A percentile compares a stretch with the other conserved stretches of the same genome.
These are phyloP conservation scores for Paramecium bursaria DNA, from an alignment of 73 alveolate species.

Conservation along the genomic window DNA sequence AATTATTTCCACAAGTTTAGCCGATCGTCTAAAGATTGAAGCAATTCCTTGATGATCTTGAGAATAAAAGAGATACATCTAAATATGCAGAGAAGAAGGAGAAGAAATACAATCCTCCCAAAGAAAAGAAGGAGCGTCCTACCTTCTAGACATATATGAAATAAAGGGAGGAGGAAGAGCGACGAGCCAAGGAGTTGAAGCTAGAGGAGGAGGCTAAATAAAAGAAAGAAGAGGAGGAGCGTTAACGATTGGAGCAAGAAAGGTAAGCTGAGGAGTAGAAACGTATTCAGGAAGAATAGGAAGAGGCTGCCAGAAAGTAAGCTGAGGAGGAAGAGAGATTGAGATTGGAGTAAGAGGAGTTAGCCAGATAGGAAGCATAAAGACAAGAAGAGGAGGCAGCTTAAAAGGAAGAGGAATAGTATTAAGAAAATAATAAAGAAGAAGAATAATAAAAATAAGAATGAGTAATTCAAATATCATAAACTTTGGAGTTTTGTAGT, in stretches of 20 bases:
- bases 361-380: not conserved
- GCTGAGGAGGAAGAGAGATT: not conserved
- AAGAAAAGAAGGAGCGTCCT: constrained; percentile 28
- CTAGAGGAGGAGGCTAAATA: constrained; percentile 6
- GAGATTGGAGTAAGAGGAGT: not conserved
- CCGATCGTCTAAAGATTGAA: constrained; percentile 12
- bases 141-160: constrained; percentile 49
- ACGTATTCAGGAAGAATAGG: constrained; percentile 19
- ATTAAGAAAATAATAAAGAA: not conserved
- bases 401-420: constrained; percentile 2
- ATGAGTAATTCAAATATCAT: no score
- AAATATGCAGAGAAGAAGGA: constrained; percentile 37
- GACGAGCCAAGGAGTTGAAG: constrained; percentile 26
- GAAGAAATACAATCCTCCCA: constrained; percentile 28
- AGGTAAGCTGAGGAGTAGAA: constrained; percentile 49
- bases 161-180: constrained; percentile 51
- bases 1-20: constrained; percentile 28
- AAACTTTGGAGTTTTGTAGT: no score
- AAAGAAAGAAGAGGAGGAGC: not conserved
- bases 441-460: no score
- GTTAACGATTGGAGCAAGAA: constrained; percentile 8
- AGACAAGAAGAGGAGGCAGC: constrained; percentile 3
- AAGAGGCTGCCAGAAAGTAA: constrained; percentile 16
- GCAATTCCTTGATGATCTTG: constrained; percentile 26
- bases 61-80: constrained; percentile 29